A percentile compares a stretch with the other conserved stretches of the same genome.
phyloP scores from a whole-genome alignment of 208 protist species.

The Trypanosoma scelopori region DNA sequence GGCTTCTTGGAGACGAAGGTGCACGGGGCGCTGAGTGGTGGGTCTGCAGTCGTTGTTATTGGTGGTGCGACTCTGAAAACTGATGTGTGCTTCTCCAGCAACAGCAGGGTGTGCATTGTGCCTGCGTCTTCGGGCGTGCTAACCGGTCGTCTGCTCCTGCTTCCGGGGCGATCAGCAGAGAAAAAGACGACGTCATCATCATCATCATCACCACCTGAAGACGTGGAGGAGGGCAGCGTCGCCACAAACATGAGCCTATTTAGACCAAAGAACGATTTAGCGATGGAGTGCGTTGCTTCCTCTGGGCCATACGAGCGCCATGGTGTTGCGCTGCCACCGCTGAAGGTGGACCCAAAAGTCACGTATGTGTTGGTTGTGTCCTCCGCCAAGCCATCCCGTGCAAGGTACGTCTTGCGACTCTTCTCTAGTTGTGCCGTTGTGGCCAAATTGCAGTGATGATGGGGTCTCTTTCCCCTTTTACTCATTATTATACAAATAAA shows the following conservation, averaged over 20 bases:
- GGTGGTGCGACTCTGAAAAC: conserved; percentile 31
- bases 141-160: conserved; percentile 49
- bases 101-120: conserved; percentile 49
- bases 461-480: conserved; percentile 18
- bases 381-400: conserved; percentile 29
- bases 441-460: conserved; percentile 33
- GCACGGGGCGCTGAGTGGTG: conserved; percentile 40
- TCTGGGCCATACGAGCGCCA: conserved; percentile 43
- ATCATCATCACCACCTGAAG: conserved; percentile 12
- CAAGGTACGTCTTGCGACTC: conserved; percentile 70
- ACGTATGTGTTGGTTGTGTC: conserved; percentile 69
- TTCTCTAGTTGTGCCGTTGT: conserved; percentile 45
- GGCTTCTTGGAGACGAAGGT: conserved; percentile 44
- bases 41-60: conserved; percentile 13
- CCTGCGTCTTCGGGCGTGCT: conserved; percentile 36
- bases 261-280: conserved; percentile 33
- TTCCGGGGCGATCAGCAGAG: conserved; percentile 21
- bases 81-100: conserved; percentile 53
- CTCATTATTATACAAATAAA: background rate
- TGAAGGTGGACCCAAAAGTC: conserved; percentile 46
- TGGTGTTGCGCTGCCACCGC: conserved; percentile 42
- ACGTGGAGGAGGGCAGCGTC: conserved; percentile 26
- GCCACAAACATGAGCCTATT: conserved; percentile 61
- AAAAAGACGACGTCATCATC: no score
- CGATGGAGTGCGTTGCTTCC: conserved; percentile 61